phyloP scores from a whole-genome alignment of 202 grass and related monocot genomes.

The Alloteropsis angusta region DNA sequence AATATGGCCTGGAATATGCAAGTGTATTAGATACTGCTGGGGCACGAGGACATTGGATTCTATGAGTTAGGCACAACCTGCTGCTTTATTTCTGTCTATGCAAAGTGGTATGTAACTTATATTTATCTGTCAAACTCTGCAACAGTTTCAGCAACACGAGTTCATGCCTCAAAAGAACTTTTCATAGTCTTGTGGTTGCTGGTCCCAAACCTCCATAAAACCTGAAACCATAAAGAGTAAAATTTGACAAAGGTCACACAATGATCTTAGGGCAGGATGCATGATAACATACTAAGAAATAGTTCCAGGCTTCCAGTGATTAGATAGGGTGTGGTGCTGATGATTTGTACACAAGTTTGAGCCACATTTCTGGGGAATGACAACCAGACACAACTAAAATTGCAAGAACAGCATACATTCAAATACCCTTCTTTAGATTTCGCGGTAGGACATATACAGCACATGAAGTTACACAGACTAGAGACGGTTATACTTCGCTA shows the following conservation, averaged over 20 bases:
- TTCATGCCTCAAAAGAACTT: conserved; percentile 64
- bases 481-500: neutral
- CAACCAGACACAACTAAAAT: conserved; percentile 1
- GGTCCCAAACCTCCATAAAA: conserved; percentile 86
- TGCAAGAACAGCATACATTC: neutral
- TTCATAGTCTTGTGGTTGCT: conserved; percentile 60
- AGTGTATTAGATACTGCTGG: neutral
- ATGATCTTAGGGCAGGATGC: neutral
- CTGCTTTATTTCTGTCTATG: conserved; percentile 10
- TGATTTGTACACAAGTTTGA: neutral
- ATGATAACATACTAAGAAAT: neutral
- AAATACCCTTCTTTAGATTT: neutral
- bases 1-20: neutral
- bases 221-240: conserved; percentile 23
- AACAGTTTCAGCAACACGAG: conserved; percentile 19
- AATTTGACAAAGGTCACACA: neutral
- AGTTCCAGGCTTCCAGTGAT: neutral
- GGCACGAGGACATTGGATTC: neutral
- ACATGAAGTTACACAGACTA: neutral
- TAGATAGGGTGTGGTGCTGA: neutral
- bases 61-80: neutral
- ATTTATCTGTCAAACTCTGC: neutral
- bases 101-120: neutral
- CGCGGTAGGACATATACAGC: neutral
- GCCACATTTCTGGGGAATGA: neutral